Percentiles rank a stretch among this genome's conserved stretches.
phyloP scores from a whole-genome alignment of 345 rosid species.

The Acer negundo region DNA sequence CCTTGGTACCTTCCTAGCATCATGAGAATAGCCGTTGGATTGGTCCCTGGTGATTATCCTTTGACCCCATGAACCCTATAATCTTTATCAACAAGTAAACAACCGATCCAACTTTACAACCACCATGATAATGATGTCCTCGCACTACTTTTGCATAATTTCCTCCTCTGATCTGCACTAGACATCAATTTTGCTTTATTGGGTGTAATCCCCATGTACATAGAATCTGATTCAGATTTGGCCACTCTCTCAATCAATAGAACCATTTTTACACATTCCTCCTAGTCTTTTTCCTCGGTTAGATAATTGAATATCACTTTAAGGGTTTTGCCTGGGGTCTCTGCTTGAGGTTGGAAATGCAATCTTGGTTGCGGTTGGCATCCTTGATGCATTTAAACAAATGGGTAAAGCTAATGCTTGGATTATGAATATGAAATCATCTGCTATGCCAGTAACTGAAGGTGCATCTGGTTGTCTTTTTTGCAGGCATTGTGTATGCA shows the following conservation, averaged over 20 bases:
- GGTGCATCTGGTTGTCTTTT: conserved; percentile 56
- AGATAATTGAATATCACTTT: conserved; percentile 65
- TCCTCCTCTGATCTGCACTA: conserved; percentile 36
- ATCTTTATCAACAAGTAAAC: conserved; percentile 52
- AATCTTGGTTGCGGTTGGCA: conserved; percentile 46
- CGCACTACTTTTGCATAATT: conserved; percentile 62
- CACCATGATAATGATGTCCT: conserved; percentile 74
- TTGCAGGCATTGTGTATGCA: conserved; percentile 35
- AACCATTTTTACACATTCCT: conserved; percentile 56
- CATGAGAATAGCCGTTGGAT: conserved; percentile 74
- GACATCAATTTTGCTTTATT: conserved; percentile 28
- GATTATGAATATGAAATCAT: conserved; percentile 48
- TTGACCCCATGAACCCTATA: conserved; percentile 49
- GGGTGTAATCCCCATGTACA: conserved; percentile 38
- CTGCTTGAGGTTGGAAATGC: conserved; percentile 61
- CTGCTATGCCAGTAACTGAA: conserved; percentile 57
- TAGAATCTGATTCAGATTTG: conserved; percentile 47
- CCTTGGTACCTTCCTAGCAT: conserved; percentile 86
- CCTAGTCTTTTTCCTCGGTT: conserved; percentile 43
- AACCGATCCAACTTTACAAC: conserved; percentile 60
- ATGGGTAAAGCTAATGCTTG: conserved; percentile 51
- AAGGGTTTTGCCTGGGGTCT: conserved; percentile 62
- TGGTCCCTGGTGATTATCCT: conserved; percentile 73
- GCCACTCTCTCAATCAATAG: conserved; percentile 51
- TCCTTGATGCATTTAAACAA: conserved; percentile 44